These are phyloP conservation scores for Aspergillus mulundensis DNA, from an alignment of 495 filamentous ascomycete genomes.

Conservation along the genomic window DNA sequence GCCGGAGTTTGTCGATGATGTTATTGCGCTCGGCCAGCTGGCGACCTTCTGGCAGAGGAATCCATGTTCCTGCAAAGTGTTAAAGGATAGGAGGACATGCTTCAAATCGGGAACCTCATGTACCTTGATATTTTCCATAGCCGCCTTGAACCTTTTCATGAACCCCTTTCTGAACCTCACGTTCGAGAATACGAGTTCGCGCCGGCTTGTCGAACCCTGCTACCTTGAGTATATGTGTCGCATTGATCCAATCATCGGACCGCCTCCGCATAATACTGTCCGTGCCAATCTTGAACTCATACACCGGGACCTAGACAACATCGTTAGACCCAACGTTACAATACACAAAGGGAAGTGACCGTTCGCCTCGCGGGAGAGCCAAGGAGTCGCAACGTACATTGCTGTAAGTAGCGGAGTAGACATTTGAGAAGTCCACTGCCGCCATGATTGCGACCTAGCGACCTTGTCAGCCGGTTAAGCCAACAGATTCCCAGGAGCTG, in stretches of 20 bases:
- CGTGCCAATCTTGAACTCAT: constrained; percentile 74
- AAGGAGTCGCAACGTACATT: constrained; percentile 58
- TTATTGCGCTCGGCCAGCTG: constrained; percentile 80
- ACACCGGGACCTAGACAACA: constrained; percentile 71
- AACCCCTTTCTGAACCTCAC: constrained; percentile 91
- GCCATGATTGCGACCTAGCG: constrained; percentile 39
- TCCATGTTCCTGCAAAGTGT: constrained; percentile 75
- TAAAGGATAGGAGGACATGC: constrained; percentile 11
- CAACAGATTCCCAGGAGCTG: constrained; percentile 21
- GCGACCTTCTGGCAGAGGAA: constrained; percentile 78
- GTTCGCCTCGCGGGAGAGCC: neutral
- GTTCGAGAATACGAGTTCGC: constrained; percentile 87
- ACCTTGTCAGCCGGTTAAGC: constrained; percentile 20
- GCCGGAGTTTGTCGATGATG: constrained; percentile 71
- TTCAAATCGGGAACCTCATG: neutral
- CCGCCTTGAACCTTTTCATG: constrained; percentile 98
- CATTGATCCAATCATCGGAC: constrained; percentile 87
- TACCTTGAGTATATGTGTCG: constrained; percentile 91
- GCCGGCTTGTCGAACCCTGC: constrained; percentile 84
- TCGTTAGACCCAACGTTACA: neutral
- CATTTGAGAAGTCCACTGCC: constrained; percentile 38
- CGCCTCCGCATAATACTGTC: constrained; percentile 90
- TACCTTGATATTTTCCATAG: constrained; percentile 97
- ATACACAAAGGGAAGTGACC: neutral
- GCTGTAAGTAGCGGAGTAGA: constrained; percentile 92